A percentile compares a stretch with the other conserved stretches of the same genome.
These are phyloP conservation scores for Pythium chondricola DNA, from an alignment of 352 stramenopile genomes.

Conservation along the genomic window DNA sequence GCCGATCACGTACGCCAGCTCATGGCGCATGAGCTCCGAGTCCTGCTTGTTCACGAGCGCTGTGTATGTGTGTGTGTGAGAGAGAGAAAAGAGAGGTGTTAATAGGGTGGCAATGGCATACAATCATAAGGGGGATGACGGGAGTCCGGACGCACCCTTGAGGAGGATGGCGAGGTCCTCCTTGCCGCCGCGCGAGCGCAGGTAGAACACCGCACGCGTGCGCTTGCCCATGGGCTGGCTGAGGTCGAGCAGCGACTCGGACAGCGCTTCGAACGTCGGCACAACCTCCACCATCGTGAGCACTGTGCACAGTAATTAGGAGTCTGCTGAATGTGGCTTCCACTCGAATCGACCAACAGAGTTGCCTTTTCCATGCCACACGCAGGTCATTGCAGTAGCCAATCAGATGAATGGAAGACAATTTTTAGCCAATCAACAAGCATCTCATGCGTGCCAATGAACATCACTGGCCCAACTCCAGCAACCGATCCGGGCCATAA, in stretches of 20 bases:
- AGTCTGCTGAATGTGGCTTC: constrained; percentile 4
- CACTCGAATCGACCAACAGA: constrained; percentile 13
- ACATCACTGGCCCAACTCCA: background rate
- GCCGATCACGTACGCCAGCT: constrained; percentile 97
- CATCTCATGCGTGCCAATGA: constrained; percentile 15
- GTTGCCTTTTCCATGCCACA: constrained; percentile 7
- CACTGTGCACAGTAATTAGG: background rate
- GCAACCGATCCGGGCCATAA: background rate
- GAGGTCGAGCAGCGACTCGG: constrained; percentile 64
- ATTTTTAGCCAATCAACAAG: constrained; percentile 21
- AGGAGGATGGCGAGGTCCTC: constrained; percentile 76
- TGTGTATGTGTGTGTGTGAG: constrained; percentile 3
- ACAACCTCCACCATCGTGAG: constrained; percentile 23
- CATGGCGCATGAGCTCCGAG: constrained; percentile 95
- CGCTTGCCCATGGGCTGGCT: constrained; percentile 84
- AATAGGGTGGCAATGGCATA: background rate
- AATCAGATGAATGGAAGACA: constrained; percentile 10
- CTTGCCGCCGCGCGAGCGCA: constrained; percentile 74
- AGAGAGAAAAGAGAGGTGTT: background rate
- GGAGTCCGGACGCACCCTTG: constrained; percentile 20
- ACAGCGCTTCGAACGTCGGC: constrained; percentile 59
- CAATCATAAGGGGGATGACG: background rate
- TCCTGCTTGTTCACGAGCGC: constrained; percentile 83
- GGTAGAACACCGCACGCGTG: constrained; percentile 90
- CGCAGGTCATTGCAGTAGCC: too few relatives aligned